A percentile compares a stretch with the other conserved stretches of the same genome.
phyloP scores from a whole-genome alignment of 306 rosid genomes.

The Alnus glutinosa region DNA sequence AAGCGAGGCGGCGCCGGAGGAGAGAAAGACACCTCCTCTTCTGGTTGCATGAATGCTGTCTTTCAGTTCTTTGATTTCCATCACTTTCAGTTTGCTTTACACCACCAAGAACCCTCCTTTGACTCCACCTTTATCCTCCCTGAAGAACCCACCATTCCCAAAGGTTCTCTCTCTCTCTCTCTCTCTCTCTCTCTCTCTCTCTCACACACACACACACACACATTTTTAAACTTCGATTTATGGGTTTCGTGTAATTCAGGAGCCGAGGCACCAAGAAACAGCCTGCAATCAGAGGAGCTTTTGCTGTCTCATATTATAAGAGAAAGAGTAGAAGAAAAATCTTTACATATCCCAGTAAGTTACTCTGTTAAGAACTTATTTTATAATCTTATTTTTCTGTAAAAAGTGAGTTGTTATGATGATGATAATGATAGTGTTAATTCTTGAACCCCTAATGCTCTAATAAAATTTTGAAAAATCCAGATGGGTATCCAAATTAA shows the following conservation, averaged over 20 bases:
- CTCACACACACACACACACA: no score
- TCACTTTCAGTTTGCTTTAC: slow-evolving; percentile 45
- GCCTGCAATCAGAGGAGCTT: slow-evolving; percentile 66
- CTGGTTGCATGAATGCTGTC: slow-evolving; percentile 82
- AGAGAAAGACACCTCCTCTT: slow-evolving; percentile 36
- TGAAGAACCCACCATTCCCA: slow-evolving; percentile 35
- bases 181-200: neutral
- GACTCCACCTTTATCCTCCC: slow-evolving; percentile 28
- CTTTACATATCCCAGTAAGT: slow-evolving; percentile 68
- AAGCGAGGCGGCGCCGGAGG: slow-evolving; percentile 37
- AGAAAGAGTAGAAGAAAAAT: slow-evolving; percentile 52
- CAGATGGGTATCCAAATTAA: slow-evolving; percentile 72
- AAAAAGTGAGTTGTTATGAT: slow-evolving; percentile 17
- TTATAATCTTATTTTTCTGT: slow-evolving; percentile 9
- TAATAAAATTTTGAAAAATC: slow-evolving; percentile 28
- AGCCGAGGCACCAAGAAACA: slow-evolving; percentile 78
- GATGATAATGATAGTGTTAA: slow-evolving; percentile 19
- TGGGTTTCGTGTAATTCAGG: slow-evolving; percentile 50
- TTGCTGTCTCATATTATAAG: slow-evolving; percentile 40
- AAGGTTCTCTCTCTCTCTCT: slow-evolving; percentile 39
- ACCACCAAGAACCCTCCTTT: slow-evolving; percentile 40
- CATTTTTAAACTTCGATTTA: slow-evolving; percentile 6
- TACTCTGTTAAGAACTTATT: neutral
- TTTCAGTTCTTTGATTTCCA: slow-evolving; percentile 87
- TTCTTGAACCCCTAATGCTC: neutral